Evolutionary conservation across 495 filamentous ascomycete genomes (phyloP).

Genomic region (Tuber aestivum): DNA sequence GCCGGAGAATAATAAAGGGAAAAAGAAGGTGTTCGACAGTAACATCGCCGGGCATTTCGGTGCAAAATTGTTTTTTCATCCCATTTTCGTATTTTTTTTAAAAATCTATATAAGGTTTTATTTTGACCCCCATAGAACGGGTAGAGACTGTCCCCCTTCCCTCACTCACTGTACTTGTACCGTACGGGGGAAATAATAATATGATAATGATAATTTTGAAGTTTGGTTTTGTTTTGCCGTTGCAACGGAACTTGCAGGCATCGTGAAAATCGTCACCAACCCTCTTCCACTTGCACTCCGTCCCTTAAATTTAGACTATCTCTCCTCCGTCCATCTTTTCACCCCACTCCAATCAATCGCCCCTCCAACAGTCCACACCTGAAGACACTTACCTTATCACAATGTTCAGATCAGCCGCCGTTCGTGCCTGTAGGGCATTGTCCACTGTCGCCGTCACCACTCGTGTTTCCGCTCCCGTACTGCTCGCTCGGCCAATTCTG

Average conservation of each 20-base stretch:
- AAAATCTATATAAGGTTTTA: background rate
- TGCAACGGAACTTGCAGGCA: slow-evolving; percentile 10
- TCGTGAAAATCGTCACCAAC: slow-evolving; percentile 22
- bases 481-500: slow-evolving; percentile 50
- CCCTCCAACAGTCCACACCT: slow-evolving; percentile 30
- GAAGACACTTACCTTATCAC: slow-evolving; percentile 9
- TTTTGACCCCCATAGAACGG: background rate
- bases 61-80: background rate
- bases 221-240: slow-evolving; percentile 7
- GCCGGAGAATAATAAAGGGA: background rate
- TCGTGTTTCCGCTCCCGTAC: slow-evolving; percentile 51
- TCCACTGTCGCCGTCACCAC: slow-evolving; percentile 52
- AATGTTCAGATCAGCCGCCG: slow-evolving; percentile 82
- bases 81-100: background rate
- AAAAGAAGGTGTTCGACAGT: background rate
- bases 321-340: slow-evolving; percentile 24
- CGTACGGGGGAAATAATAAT: no score
- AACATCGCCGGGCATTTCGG: background rate
- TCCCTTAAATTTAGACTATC: no score
- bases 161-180: no score
- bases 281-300: slow-evolving; percentile 11
- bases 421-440: slow-evolving; percentile 57
- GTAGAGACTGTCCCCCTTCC: background rate
- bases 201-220: background rate
- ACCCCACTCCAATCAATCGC: slow-evolving; percentile 32